Base-by-base conservation (phyloP, 768 basidiomycete species). In the Termitomyces sp. region DNA sequence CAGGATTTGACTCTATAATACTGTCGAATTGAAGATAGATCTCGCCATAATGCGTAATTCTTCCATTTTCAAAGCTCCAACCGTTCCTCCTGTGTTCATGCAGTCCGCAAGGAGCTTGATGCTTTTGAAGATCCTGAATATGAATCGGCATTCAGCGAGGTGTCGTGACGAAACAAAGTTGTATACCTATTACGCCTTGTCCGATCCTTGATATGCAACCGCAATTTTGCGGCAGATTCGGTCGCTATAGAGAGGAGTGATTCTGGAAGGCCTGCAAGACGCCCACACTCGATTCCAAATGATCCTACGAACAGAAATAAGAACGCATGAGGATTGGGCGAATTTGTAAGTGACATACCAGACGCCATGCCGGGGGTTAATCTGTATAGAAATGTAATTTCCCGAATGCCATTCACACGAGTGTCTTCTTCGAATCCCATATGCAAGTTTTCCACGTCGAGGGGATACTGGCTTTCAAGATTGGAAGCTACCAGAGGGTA, bases 211-310 rank as follows among this genome's bases (percentile, higher is more conserved):
- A 87, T 81, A 48, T 75, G 68, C 12, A 59, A 60, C 63, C 83
- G 82, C 74, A 94, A 80, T 18, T 69, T 67, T 16, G 76, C 69
- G 1, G 89, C 83, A 32, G 76, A 74, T 52, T 74, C 66, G 1
- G 78, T 67, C 15, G 95, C 95, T 7, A 76, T 67, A 6, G 70
- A 68, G 3, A 98, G 75, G 7, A 98, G 77, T 1, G 68, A 57
- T 59, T 88, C 85, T 0, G 92, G 89, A 32, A 98, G 66, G 9
- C 88, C 88, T 0, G 96, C 96, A 23, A 98, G 79, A 41, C 92
- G 81, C 7, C 86, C 94, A 67, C 94, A 96, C 74, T 96, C 94
- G 9, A 97, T 85, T 11, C 94, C 94, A 65, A 94, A 98, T 0
- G 91, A 94, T 63, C 88, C 88, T 76, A 52, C 11, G 33, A 22